These are phyloP conservation scores for Aureobasidium sp. DNA, from an alignment of 2,329 filamentous ascomycete genomes.

Conservation along the genomic window DNA sequence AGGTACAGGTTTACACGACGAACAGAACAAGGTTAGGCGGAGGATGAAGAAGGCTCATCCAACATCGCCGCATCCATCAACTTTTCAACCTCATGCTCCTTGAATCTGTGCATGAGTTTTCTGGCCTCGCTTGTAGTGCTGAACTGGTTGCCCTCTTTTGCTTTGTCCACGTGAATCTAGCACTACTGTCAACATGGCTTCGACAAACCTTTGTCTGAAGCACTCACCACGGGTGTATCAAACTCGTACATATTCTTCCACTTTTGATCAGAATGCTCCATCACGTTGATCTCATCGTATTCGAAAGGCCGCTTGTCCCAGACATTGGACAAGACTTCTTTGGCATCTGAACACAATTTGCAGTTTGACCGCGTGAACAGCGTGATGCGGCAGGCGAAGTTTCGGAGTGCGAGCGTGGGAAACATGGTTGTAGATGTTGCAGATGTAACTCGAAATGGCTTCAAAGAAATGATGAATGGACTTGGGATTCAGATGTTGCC, in stretches of 20 bases:
- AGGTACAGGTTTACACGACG: neutral
- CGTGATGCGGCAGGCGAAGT: constrained; percentile 52
- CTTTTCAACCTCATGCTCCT: constrained; percentile 55
- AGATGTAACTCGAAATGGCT: neutral
- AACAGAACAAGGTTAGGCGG: neutral
- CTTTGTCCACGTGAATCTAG: constrained; percentile 57
- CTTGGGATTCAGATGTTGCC: neutral
- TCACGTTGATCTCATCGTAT: constrained; percentile 63
- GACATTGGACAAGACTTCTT: constrained; percentile 59
- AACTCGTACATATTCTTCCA: constrained; percentile 75
- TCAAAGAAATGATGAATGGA: neutral
- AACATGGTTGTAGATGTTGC: constrained; percentile 8
- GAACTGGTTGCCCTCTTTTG: constrained; percentile 43
- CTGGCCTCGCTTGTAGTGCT: constrained; percentile 51
- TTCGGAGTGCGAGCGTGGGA: constrained; percentile 25
- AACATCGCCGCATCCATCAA: constrained; percentile 57
- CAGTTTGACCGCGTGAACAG: constrained; percentile 69
- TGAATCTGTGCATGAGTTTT: constrained; percentile 76
- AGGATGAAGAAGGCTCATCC: constrained; percentile 17
- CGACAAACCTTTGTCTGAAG: neutral
- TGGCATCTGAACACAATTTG: constrained; percentile 63
- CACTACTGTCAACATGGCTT: neutral
- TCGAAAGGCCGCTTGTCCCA: constrained; percentile 61
- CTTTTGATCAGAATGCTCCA: constrained; percentile 52
- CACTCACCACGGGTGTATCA: constrained; percentile 67